Evolutionary conservation across 1,284 basidiomycete genomes (phyloP), one percentile per base, ranked within the genome.

Genomic region (Leccinum glutinopallens): DNA sequence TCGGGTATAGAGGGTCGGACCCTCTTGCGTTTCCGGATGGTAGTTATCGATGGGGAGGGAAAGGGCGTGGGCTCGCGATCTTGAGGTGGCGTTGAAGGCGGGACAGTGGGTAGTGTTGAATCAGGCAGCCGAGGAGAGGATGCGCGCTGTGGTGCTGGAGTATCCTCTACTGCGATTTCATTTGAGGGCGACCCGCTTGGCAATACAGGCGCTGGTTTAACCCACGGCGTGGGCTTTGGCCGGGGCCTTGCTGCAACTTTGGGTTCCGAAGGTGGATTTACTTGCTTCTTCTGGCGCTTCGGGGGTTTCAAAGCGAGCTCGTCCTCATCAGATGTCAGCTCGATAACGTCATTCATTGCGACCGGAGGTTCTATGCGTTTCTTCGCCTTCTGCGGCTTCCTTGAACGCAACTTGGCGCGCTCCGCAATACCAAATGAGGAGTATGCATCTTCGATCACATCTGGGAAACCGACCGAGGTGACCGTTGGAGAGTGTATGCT

Each of bases 401-500:
- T 75, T 10, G 79, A 73, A 10, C 82, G 80, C 65, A 79, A 72
- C 68, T 83, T 83, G 41, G 83, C 78, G 12, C 82, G 78, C 46
- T 83, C 82, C 4, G 82, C 81, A 35, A 84, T 81, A 62, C 71
- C 79, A 29, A 73, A 69, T 0, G 76, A 73, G 41, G 65, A 73
- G 49, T 71, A 73, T 35, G 22, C 43, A 49, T 77, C 75, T 0
- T 62, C 72, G 7, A 58, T n/a, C 1, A 7, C 8, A 4, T 65
- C 65, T 4, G 66, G 66, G 46, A 64, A n/a, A 35, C 12, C 56
- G 15, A 64, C 49, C 1, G 71, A 66, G 0, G 66, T 58, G 5
- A 58, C 5, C 2, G 63, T 64, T 22, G 63, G 66, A 62, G 72
- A 62, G 43, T 58, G 58, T 60, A 76, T 74, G 61, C 66, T 68